Conservation (phyloP, 2,329 filamentous ascomycete genomes). For the Monosporascus sp. region DNA sequence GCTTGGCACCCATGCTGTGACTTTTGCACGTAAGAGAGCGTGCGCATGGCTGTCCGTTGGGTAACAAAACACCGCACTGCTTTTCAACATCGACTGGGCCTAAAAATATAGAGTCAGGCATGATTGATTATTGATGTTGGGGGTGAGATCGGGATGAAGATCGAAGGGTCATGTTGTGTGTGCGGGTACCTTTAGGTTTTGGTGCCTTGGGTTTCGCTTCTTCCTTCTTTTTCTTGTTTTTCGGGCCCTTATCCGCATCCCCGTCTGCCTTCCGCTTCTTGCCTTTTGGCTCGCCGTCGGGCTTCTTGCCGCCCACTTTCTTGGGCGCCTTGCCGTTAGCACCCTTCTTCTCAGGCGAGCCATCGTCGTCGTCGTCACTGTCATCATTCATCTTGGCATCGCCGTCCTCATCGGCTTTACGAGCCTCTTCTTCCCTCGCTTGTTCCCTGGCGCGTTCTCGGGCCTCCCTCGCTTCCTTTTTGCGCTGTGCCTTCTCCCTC, state of each 20-base stretch:
- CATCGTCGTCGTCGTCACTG: slow-evolving; percentile 45
- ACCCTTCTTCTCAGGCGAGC: slow-evolving; percentile 35
- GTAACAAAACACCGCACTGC: slow-evolving; percentile 82
- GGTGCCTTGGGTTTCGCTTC: slow-evolving; percentile 77
- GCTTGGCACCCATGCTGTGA: slow-evolving; percentile 91
- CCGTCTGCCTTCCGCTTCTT: slow-evolving; percentile 75
- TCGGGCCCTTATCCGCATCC: slow-evolving; percentile 75
- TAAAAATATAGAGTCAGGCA: slow-evolving; percentile 20
- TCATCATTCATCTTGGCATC: slow-evolving; percentile 33
- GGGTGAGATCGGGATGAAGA: neutral
- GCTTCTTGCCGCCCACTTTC: slow-evolving; percentile 62
- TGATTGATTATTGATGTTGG: slow-evolving; percentile 1
- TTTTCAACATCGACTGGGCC: slow-evolving; percentile 89
- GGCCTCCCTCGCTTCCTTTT: slow-evolving; percentile 69
- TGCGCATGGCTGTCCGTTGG: slow-evolving; percentile 82
- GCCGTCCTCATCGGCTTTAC: slow-evolving; percentile 43
- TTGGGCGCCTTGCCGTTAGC: slow-evolving; percentile 40
- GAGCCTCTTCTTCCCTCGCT: slow-evolving; percentile 51
- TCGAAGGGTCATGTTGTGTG: neutral
- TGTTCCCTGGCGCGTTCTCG: slow-evolving; percentile 59
- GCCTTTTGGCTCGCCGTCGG: slow-evolving; percentile 58
- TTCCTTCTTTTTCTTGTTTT: slow-evolving; percentile 93
- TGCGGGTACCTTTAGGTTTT: slow-evolving; percentile 67
- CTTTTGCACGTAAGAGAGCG: slow-evolving; percentile 89
- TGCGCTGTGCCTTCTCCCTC: slow-evolving; percentile 71